phyloP scores from a whole-genome alignment of 345 rosid species.

The Stellera chamaejasme region DNA sequence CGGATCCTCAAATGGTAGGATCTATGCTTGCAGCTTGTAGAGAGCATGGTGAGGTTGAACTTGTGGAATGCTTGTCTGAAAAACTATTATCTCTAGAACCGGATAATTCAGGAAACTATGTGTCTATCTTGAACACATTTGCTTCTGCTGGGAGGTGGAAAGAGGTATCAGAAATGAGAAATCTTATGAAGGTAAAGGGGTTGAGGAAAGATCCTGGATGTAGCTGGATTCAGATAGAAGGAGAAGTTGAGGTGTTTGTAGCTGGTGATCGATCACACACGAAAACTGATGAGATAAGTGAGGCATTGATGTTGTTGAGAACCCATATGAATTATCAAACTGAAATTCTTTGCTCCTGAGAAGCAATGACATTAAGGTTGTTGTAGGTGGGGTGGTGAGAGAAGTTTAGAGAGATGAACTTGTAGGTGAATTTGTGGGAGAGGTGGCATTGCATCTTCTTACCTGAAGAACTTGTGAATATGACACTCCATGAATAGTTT shows the following conservation, averaged over 20 bases:
- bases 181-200: constrained; percentile 43
- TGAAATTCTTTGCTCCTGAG: constrained; percentile 9
- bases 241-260: constrained; percentile 34
- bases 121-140: constrained; percentile 44
- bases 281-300: constrained; percentile 20
- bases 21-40: constrained; percentile 35
- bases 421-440: background rate
- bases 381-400: background rate
- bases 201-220: constrained; percentile 46
- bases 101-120: constrained; percentile 42
- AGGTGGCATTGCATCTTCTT: too few relatives aligned
- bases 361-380: background rate
- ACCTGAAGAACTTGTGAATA: too few relatives aligned
- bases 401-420: background rate
- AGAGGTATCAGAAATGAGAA: constrained; percentile 34
- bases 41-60: constrained; percentile 26
- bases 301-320: constrained; percentile 26
- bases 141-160: constrained; percentile 46
- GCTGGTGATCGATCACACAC: constrained; percentile 41
- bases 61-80: constrained; percentile 28
- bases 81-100: constrained; percentile 30
- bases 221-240: constrained; percentile 49
- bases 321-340: constrained; percentile 13
- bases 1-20: constrained; percentile 39
- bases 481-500: too few relatives aligned